Percentiles rank a stretch among this genome's conserved stretches.
These are phyloP conservation scores for Abortiporus biennis DNA, from an alignment of 1,284 basidiomycete species.

Conservation along the genomic window DNA sequence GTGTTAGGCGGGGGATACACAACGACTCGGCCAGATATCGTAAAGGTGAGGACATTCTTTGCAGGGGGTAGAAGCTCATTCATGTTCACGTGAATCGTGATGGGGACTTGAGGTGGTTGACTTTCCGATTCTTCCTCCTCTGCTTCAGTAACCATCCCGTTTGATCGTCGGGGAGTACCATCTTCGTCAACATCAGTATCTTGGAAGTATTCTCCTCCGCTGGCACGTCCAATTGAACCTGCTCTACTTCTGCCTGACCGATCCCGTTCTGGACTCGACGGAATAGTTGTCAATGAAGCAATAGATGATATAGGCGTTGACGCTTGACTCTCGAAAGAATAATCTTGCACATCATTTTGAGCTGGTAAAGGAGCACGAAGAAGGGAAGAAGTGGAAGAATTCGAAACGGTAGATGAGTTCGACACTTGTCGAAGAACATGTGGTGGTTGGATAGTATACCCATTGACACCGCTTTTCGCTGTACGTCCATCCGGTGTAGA, in stretches of 20 bases:
- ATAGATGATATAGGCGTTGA: conserved; percentile 53
- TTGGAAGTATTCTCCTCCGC: conserved; percentile 9
- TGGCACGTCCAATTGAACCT: conserved; percentile 24
- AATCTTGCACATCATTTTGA: conserved; percentile 59
- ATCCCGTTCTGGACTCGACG: conserved; percentile 30
- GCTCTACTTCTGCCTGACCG: conserved; percentile 21
- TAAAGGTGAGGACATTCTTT: conserved; percentile 59
- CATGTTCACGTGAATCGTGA: conserved; percentile 73
- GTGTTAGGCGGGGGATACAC: conserved; percentile 40
- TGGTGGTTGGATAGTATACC: conserved; percentile 16
- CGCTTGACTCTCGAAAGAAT: conserved; percentile 56
- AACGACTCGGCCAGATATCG: conserved; percentile 57
- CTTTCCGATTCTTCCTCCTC: background rate
- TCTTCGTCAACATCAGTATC: conserved; percentile 21
- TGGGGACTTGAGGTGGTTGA: conserved; percentile 41
- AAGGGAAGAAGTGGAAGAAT: conserved; percentile 49
- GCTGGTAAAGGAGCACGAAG: conserved; percentile 65
- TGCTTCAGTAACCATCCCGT: conserved; percentile 13
- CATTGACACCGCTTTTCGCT: conserved; percentile 1
- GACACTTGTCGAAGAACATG: conserved; percentile 27
- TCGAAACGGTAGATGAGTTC: conserved; percentile 35
- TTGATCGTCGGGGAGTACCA: no score
- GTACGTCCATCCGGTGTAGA: conserved; percentile 39
- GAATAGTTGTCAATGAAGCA: conserved; percentile 39
- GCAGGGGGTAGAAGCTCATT: conserved; percentile 63